phyloP scores from a whole-genome alignment of 768 basidiomycete genomes.

The Phaffia australis region DNA sequence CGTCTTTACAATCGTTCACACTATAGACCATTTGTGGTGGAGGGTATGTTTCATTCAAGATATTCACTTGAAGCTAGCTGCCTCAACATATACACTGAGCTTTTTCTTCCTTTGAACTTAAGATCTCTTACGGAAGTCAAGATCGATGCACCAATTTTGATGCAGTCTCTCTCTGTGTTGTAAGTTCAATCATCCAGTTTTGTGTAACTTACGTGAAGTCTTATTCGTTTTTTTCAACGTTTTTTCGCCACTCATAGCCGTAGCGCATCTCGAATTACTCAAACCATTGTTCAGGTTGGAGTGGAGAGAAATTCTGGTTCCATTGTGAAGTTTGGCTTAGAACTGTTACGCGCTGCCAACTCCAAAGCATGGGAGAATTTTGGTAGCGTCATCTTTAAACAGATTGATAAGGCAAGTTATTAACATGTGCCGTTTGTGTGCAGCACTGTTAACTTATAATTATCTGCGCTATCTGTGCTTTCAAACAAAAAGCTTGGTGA shows the following conservation, averaged over 20 bases:
- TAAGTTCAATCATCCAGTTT: neutral
- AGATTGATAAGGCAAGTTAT: slow-evolving; percentile 10
- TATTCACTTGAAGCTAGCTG: no score
- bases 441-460: no score
- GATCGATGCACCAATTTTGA: slow-evolving; percentile 2
- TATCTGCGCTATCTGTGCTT: no score
- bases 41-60: neutral
- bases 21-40: slow-evolving; percentile 5
- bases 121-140: slow-evolving; percentile 16
- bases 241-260: neutral
- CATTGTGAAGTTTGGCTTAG: slow-evolving; percentile 19
- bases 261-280: slow-evolving; percentile 15
- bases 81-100: no score
- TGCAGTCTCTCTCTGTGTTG: slow-evolving; percentile 17
- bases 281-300: slow-evolving; percentile 19
- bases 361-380: slow-evolving; percentile 18
- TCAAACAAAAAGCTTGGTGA: slow-evolving; percentile 16
- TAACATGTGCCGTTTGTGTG: no score
- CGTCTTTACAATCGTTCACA: no score
- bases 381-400: slow-evolving; percentile 13
- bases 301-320: slow-evolving; percentile 7
- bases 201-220: no score
- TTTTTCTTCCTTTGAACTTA: no score
- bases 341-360: slow-evolving; percentile 24
- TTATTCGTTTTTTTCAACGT: neutral